Evolutionary conservation across 2,329 filamentous ascomycete genomes (phyloP), one percentile per base, ranked within the genome.

Genomic region (Trichophyton equinum): DNA sequence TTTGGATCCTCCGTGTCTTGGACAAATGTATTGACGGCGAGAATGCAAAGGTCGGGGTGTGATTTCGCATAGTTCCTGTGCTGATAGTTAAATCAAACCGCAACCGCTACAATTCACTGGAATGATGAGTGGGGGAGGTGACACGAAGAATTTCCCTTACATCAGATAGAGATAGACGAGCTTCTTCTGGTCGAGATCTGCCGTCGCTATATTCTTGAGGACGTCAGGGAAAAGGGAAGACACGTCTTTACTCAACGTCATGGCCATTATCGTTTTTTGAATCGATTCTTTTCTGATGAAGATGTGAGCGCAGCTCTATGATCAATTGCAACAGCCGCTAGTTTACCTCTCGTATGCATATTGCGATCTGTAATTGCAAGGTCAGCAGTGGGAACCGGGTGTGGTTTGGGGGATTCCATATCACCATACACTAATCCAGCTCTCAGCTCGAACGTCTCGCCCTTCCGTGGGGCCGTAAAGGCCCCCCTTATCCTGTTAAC

Each of bases 251-350:
- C 94, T 94, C 68, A 99, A 76, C 1, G 94, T 99, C 94, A 99
- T 99, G 73, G 94, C 91, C 91, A 97, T 97, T 78, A 99, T 99
- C 66, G 94, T 99, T 82, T 96, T 97, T 74, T 99, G 94, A 68
- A 99, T 99, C 25, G 94, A 89, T 79, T 99, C 94, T 77, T 99
- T 99, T 71, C 91, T 84, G 64, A 53, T 60, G 46, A 30, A 62
- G 49, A 62, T 30, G 75, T 74, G 69, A 73, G 69, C 60, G 58
- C 57, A 44, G 18, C 49, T 44, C 42, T 59, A 59, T 25, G 18
- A 11, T 27, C 42, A n/a, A 67, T 46, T 20, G 40, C 36, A 22
- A 27, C 25, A 27, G 15, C 27, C 47, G 20, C 47, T 53, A 13
- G 42, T 62, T 27, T 75, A 84, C 82, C 84, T 87, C 83, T 99